Evolutionary conservation across 2,329 filamentous ascomycete species (phyloP).

Genomic region (Curvularia sp.): DNA sequence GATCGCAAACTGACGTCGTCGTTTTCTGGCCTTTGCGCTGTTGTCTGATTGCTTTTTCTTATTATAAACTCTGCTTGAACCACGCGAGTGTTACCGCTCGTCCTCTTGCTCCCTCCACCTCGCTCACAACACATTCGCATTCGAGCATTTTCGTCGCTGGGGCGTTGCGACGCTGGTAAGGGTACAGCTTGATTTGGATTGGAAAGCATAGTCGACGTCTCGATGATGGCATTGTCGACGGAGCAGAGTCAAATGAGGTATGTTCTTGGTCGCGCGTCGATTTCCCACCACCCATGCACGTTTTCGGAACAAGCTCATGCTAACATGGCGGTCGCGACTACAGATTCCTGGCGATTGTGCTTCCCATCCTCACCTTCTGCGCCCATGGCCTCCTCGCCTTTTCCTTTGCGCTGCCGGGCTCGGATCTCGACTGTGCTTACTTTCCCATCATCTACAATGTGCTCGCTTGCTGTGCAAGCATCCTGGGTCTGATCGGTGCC

Average conservation of each 20-base stretch:
- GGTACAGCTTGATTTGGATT: not conserved
- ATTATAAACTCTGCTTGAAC: too few species aligned
- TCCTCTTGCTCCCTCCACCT: too few species aligned
- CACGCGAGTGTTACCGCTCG: not conserved
- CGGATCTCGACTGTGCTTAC: slow-evolving; percentile 39
- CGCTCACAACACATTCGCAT: not conserved
- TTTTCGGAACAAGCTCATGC: not conserved
- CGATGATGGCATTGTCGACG: slow-evolving; percentile 8
- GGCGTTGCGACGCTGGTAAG: not conserved
- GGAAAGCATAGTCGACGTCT: not conserved
- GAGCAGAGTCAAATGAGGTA: slow-evolving; percentile 21
- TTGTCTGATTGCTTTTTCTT: too few species aligned
- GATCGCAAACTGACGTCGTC: not conserved
- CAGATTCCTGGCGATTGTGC: slow-evolving; percentile 39
- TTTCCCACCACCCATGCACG: not conserved
- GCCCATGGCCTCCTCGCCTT: slow-evolving; percentile 38
- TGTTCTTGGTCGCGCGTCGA: not conserved
- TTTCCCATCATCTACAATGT: slow-evolving; percentile 50
- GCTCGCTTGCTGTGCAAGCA: slow-evolving; percentile 50
- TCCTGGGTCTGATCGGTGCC: slow-evolving; percentile 54
- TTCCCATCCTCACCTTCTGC: slow-evolving; percentile 37
- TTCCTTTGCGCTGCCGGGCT: slow-evolving; percentile 29
- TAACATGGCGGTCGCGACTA: slow-evolving; percentile 3
- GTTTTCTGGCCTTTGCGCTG: not conserved
- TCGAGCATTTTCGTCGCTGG: too few species aligned